Evolutionary conservation across 2,329 filamentous ascomycete genomes (phyloP), one percentile per base, ranked within the genome.

Genomic region (Emergomyces pasteurianus): DNA sequence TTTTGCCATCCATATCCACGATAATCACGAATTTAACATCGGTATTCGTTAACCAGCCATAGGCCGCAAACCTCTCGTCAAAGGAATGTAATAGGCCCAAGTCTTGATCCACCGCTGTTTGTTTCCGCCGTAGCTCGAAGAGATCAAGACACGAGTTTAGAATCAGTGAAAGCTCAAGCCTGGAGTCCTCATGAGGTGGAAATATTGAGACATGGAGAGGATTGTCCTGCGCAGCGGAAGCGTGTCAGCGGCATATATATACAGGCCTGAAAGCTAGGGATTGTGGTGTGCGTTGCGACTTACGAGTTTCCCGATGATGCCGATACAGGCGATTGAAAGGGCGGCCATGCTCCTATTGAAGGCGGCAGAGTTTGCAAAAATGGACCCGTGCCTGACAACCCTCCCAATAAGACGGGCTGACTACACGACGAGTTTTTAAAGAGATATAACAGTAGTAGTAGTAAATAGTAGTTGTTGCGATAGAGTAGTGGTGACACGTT

Each of bases 1-100:
- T 26, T 67, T 73, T 49, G 68, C 69, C 34, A 67, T 91, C 85
- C 83, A 95, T 90, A 76, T 99, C 92, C 36, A 97, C 87, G 3
- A 96, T 84, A 64, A 91, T 87, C 40, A 97, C 86, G 70, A 99
- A 86, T 72, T 92, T 92, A 65, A 96, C 85, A 47, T 91, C 91
- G 31, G 94, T 97, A 75, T 96, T 97, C 61, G 94, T 96, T 75
- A 97, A 84, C 85, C 90, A 96, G 69, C 94, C 94, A 78, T 97
- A 99, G 66, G 91, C 88, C 42, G 92, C 91, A 54, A 97, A 82
- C 31, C 92, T 84, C 77, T 99, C 92, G 77, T 97, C 94, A 62
- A 97, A 82, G 62, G 92, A 91, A 77, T 97, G 92, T 58, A 99
- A 82, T 14, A 97, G 83, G 36, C 94, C 92, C 66, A 94, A 87